Evolutionary conservation across 139 green algal genomes (phyloP), one percentile per base, ranked within the genome.

Genomic region (Coelastrella sp.): DNA sequence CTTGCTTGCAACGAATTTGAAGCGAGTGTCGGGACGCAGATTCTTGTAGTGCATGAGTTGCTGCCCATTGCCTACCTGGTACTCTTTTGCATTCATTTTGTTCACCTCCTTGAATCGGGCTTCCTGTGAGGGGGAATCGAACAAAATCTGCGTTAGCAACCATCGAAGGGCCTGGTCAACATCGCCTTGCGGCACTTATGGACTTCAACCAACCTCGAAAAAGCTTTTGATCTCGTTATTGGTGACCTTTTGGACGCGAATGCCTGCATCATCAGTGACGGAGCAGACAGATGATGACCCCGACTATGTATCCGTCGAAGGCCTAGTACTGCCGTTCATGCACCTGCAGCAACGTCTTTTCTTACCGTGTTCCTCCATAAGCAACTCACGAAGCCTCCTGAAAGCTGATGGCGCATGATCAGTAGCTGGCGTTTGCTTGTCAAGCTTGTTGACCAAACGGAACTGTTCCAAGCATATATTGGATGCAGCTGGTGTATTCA

Each of bases 141-240:
- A 38, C n/a, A n/a, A 62, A 8, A 79, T 71, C 62, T 41, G 62
- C 5, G 15, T 23, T 23, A 13, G 45, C 11, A 57, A 57, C 45
- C 45, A 27, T 41, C 8, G 8, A 17, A 71, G 9, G 30, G 19
- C 27, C 27, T 19, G 32, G 9, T 41, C 62, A 71, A 40, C 17
- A 45, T 17, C 8, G n/a, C 27, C n/a, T 9, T 17, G 11, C 23
- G 2, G 62, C 6, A 15, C 40, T 27, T 17, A 23, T 27, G 9
- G 25, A 41, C 23, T 21, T 25, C 9, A 5, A 21, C 72, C 17
- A 27, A 80, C 72, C 72, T 66, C 9, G 15, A 80, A 30, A 80
- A 80, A 64, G 2, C 27, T 62, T 32, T 19, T 32, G 72, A 80
- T 80, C 72, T 80, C 72, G 32, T 5, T n/a, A 7, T 80, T 40